phyloP scores from a whole-genome alignment of 2,329 filamentous ascomycete genomes.

The Cladosporium sp. region DNA sequence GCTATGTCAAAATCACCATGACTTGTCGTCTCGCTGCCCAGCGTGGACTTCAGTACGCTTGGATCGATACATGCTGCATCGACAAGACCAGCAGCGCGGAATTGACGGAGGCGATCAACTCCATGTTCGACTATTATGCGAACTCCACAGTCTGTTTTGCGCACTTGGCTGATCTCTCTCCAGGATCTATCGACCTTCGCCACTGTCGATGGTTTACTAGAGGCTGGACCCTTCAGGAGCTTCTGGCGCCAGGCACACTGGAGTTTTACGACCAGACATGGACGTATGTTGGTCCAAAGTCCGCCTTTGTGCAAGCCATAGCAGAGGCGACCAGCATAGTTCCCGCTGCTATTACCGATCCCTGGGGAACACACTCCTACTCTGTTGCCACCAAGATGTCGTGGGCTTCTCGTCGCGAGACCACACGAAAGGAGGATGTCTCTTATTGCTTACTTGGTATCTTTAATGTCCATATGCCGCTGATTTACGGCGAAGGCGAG shows the following conservation, averaged over 20 bases:
- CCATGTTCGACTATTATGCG: constrained; percentile 22
- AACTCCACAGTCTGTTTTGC: constrained; percentile 18
- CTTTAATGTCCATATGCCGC: constrained; percentile 41
- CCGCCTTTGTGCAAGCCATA: neutral
- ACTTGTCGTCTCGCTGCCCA: constrained; percentile 2
- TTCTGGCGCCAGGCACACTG: constrained; percentile 13
- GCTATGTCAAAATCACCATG: neutral
- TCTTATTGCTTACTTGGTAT: constrained; percentile 45
- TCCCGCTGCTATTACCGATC: neutral
- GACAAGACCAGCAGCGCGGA: constrained; percentile 19
- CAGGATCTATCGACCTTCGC: neutral
- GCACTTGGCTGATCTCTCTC: constrained; percentile 10
- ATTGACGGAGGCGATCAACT: constrained; percentile 21
- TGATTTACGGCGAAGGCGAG: constrained; percentile 39
- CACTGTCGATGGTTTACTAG: constrained; percentile 16
- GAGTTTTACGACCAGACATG: constrained; percentile 18
- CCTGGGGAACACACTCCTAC: too few species aligned
- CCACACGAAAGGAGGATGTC: constrained; percentile 34
- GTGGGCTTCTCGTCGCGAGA: constrained; percentile 15
- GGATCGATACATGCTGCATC: constrained; percentile 25
- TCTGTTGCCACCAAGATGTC: too few species aligned
- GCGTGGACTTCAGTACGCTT: constrained; percentile 15
- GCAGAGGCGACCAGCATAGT: neutral
- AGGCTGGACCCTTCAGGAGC: constrained; percentile 21
- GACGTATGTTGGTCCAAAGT: constrained; percentile 17